These are phyloP conservation scores for Cystobasidium ongulense DNA, from an alignment of 768 basidiomycete species.

Conservation along the genomic window DNA sequence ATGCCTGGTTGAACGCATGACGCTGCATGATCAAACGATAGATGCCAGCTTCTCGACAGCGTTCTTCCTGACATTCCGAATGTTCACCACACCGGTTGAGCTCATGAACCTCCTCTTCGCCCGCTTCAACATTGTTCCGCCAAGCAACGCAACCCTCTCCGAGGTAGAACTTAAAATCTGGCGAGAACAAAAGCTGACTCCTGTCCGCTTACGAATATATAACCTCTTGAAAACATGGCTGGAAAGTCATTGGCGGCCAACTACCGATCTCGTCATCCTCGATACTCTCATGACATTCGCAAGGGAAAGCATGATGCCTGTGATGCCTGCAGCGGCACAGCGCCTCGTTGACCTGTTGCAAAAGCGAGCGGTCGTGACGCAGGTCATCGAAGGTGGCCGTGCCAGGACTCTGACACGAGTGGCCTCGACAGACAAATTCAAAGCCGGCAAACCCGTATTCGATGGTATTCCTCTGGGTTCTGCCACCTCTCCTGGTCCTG, in stretches of 20 bases:
- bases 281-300: constrained; percentile 44
- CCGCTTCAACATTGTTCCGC: constrained; percentile 67
- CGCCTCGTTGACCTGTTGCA: constrained; percentile 45
- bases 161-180: constrained; percentile 62
- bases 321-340: constrained; percentile 45
- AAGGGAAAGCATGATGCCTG: constrained; percentile 39
- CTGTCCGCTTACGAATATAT: constrained; percentile 79
- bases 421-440: constrained; percentile 39
- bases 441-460: constrained; percentile 34
- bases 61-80: constrained; percentile 90
- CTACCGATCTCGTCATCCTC: constrained; percentile 60
- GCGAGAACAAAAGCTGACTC: constrained; percentile 78
- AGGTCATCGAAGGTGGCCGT: background rate
- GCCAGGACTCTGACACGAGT: constrained; percentile 25
- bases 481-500: constrained; percentile 1
- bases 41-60: constrained; percentile 77
- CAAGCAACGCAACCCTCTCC: constrained; percentile 48
- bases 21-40: constrained; percentile 82
- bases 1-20: constrained; percentile 93
- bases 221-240: constrained; percentile 93
- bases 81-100: constrained; percentile 71
- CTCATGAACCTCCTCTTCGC: constrained; percentile 67
- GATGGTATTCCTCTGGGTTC: constrained; percentile 20
- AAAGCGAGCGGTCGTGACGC: constrained; percentile 33
- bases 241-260: constrained; percentile 77